Base-by-base conservation (phyloP, 2,329 filamentous ascomycete species). In the Aspergillus spinulosporus region DNA sequence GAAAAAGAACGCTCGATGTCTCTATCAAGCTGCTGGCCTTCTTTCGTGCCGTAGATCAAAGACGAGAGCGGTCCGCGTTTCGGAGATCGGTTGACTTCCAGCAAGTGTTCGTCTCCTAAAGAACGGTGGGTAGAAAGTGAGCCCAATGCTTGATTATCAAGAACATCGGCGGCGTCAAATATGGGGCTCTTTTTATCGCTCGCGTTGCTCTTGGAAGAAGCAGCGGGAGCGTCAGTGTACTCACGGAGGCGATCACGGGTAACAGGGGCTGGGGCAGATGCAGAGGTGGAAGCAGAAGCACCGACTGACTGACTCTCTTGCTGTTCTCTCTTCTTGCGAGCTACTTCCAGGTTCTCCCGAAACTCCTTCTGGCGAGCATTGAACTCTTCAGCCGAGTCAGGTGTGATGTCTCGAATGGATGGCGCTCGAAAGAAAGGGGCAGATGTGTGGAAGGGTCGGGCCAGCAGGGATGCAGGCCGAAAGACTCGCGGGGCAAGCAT, bases 1-100 rank as follows among this genome's bases (percentile, higher is more conserved):
- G 90, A 95, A 79, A 97, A 99, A 72, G 90, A 95, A 57, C 92
- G 87, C 78, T 97, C 92, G 69, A 99, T 93, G 77, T 97, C 93
- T 62, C 90, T 89, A 70, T 99, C 94, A 72, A 97, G 85, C 78
- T 96, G 89, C 59, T 92, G 87, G 32, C 92, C 94, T 76, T 97
- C 93, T 70, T 94, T 92, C 11, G 94, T 99, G 68, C 94, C 94
- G 76, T 99, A 97, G 71, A 99, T 96, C 66, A 99, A 84, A 66
- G 88, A 93, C 36, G 89, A 88, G 57, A 99, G 76, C 40, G 89
- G 85, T 12, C 84, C 88, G 60, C 88, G 89, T 72, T 87, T 89
- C 54, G 82, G 78, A 50, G 80, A 71, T 62, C 85, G 82, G 56
- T 79, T 80, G 60, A 82, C 78, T 68, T 89, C 84, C 61, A 83